A percentile compares a stretch with the other conserved stretches of the same genome.
These are phyloP conservation scores for Quercus variabilis DNA, from an alignment of 306 rosid genomes.

Conservation along the genomic window DNA sequence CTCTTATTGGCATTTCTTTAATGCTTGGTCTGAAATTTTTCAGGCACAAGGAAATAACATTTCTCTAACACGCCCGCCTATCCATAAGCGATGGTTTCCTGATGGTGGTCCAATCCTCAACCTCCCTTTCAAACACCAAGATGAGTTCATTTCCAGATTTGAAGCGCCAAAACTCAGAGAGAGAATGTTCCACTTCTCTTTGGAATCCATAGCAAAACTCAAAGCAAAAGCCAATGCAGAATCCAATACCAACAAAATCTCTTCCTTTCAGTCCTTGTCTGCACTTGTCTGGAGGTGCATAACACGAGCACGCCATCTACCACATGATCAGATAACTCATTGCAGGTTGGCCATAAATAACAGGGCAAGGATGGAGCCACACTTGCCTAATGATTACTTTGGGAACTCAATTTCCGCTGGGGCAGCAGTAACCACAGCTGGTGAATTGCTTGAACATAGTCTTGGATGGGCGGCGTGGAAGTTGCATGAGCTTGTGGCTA, in stretches of 20 bases:
- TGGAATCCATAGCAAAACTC: constrained; percentile 45
- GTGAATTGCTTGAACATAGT: constrained; percentile 32
- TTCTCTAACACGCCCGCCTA: constrained; percentile 28
- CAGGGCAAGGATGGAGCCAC: constrained; percentile 50
- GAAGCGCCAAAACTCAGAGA: constrained; percentile 43
- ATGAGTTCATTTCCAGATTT: constrained; percentile 40
- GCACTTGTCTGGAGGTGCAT: constrained; percentile 55
- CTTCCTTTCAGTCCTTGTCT: constrained; percentile 55
- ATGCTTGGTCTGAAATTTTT: constrained; percentile 56
- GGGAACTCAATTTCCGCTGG: constrained; percentile 26
- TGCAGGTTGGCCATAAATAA: constrained; percentile 38
- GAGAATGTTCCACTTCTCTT: constrained; percentile 54
- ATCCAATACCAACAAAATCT: constrained; percentile 25
- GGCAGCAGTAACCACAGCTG: constrained; percentile 5
- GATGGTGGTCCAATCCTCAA: constrained; percentile 35
- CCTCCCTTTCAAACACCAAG: constrained; percentile 45
- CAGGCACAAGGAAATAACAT: constrained; percentile 13
- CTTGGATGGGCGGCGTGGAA: constrained; percentile 66
- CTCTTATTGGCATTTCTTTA: constrained; percentile 63
- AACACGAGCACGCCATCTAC: constrained; percentile 35
- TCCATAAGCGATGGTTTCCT: constrained; percentile 52
- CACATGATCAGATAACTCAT: constrained; percentile 10
- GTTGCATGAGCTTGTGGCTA: constrained; percentile 37
- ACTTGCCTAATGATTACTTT: constrained; percentile 39
- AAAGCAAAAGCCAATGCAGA: constrained; percentile 58